Evolutionary conservation across 2,329 filamentous ascomycete species (phyloP), one percentile per base, ranked within the genome.

Genomic region (Fusarium sp.): DNA sequence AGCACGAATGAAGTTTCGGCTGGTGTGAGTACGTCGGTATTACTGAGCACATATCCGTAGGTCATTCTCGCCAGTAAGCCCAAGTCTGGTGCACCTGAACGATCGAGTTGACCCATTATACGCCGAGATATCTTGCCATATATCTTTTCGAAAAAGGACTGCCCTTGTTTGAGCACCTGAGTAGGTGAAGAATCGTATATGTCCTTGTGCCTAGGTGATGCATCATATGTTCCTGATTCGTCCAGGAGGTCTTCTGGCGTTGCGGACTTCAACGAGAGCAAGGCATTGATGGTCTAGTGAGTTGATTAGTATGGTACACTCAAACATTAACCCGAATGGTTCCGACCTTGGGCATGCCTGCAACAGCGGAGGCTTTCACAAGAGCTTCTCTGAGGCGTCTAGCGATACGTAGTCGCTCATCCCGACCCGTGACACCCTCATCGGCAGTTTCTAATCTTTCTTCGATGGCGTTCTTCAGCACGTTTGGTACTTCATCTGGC

Each of bases 11-110:
- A 74, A 5, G 71, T 74, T 39, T 74, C 72, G 22, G 19, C 57
- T 27, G 54, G 67, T 7, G 72, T 71, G n/a, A 74, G 60, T 20
- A 72, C 32, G 22, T 73, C 68, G 20, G 68, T 72, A 61, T 67
- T 73, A 41, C 72, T 74, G 39, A 74, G 47, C 30, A 74, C 63
- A 50, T 74, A 74, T 40, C 72, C 72, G 7, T 74, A 74, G 33
- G 59, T 67, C 56, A 74, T 52, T 35, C 63, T 74, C 14, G 72
- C 72, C 41, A 74, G 56, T 22, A 74, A 41, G 3, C 72, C 72
- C 14, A 74, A 53, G 41, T 74, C 72, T 47, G 70, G 58, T 39
- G 70, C 66, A 10, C 72, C 72, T 39, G 72, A 74, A 13, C 68
- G 60, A 33, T 74, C 72, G 57, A 74, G 60, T 43, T 72, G 72